A percentile compares a stretch with the other conserved stretches of the same genome.
Evolutionary conservation across 2,329 filamentous ascomycete species (phyloP).

Genomic region (Ascochyta rabiei): DNA sequence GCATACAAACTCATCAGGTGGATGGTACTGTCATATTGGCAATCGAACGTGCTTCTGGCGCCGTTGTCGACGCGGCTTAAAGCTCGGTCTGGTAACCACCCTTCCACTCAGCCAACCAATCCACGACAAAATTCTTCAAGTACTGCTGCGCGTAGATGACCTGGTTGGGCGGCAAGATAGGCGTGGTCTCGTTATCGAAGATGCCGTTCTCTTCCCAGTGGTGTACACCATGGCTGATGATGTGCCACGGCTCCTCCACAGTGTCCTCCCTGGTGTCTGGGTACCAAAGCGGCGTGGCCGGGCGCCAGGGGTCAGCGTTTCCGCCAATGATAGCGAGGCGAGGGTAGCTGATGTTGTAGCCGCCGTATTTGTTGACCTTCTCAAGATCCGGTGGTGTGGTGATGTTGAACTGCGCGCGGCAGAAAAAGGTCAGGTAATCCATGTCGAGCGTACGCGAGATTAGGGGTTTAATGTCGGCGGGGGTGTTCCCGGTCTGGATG

Average conservation of each 20-base stretch:
- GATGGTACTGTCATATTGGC: no score
- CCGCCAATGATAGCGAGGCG: conserved; percentile 81
- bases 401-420: conserved; percentile 73
- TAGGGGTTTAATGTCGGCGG: conserved; percentile 67
- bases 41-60: no score
- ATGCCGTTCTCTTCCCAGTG: conserved; percentile 80
- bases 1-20: no score
- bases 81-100: conserved; percentile 16
- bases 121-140: conserved; percentile 66
- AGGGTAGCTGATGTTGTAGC: conserved; percentile 72
- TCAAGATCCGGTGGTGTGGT: conserved; percentile 66
- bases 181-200: conserved; percentile 66
- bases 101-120: conserved; percentile 62
- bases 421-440: conserved; percentile 66
- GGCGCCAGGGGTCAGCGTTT: conserved; percentile 79
- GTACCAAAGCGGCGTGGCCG: conserved; percentile 73
- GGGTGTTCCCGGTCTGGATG: conserved; percentile 75
- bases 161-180: conserved; percentile 62
- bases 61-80: background rate
- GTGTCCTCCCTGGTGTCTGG: conserved; percentile 65
- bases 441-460: conserved; percentile 73
- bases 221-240: conserved; percentile 77
- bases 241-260: conserved; percentile 69
- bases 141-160: conserved; percentile 65
- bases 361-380: conserved; percentile 77